phyloP scores from a whole-genome alignment of 1,284 basidiomycete genomes.

The Ceratorhiza oryzae-sativae region DNA sequence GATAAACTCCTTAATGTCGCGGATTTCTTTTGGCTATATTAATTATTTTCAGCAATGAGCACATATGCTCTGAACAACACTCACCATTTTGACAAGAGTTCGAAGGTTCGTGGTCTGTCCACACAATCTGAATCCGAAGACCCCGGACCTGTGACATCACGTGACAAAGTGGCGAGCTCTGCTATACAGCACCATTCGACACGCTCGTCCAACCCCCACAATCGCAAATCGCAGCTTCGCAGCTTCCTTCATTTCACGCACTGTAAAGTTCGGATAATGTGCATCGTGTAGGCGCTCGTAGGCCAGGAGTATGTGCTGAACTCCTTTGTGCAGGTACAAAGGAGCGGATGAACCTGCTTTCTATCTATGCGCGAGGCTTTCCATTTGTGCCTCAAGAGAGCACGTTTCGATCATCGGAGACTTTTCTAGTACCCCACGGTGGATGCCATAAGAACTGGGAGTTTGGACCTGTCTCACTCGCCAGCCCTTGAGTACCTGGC shows the following conservation, averaged over 20 bases:
- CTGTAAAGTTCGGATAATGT: neutral
- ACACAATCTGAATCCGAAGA: slow-evolving; percentile 19
- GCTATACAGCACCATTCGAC: slow-evolving; percentile 3
- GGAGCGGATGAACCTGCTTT: slow-evolving; percentile 12
- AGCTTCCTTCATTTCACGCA: neutral
- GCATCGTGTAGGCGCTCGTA: neutral
- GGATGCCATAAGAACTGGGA: slow-evolving; percentile 7
- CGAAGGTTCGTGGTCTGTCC: slow-evolving; percentile 3
- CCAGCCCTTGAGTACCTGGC: slow-evolving; percentile 19
- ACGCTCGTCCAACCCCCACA: neutral
- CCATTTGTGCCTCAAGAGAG: slow-evolving; percentile 1
- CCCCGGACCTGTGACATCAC: neutral
- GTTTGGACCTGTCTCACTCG: slow-evolving; percentile 1
- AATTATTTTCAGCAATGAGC: neutral
- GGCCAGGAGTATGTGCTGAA: neutral
- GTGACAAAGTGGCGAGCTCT: slow-evolving; percentile 13
- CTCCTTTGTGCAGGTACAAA: slow-evolving; percentile 35
- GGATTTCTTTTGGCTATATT: slow-evolving; percentile 92
- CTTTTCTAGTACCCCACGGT: neutral
- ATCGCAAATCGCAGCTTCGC: neutral
- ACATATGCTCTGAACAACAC: neutral
- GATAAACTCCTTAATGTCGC: slow-evolving; percentile 99
- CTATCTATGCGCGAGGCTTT: slow-evolving; percentile 28
- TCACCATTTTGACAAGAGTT: slow-evolving; percentile 30
- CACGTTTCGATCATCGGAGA: slow-evolving; percentile 30